Percentiles rank a stretch among this genome's conserved stretches.
phyloP scores from a whole-genome alignment of 352 stramenopile species.

The Phytophthora vignae region DNA sequence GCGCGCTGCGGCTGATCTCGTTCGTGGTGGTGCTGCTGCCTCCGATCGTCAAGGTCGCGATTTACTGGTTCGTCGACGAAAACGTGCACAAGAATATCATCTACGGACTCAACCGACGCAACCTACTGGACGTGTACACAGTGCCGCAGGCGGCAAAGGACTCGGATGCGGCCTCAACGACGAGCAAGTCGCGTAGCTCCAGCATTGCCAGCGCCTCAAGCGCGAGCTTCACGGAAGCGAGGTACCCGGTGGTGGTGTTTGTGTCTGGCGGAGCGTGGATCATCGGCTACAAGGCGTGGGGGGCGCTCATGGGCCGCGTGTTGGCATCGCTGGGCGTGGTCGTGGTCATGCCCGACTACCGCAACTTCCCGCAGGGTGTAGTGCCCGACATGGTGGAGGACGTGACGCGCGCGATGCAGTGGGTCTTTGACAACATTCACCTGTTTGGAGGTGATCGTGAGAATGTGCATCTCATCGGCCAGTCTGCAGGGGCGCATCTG shows the following conservation, averaged over 20 bases:
- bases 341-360: slow-evolving; percentile 92
- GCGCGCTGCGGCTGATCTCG: slow-evolving; percentile 62
- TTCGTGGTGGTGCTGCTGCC: slow-evolving; percentile 71
- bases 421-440: slow-evolving; percentile 87
- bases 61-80: slow-evolving; percentile 63
- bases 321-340: slow-evolving; percentile 81
- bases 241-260: slow-evolving; percentile 89
- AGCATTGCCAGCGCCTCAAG: slow-evolving; percentile 28
- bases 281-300: slow-evolving; percentile 95
- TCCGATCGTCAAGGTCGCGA: slow-evolving; percentile 59
- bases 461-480: slow-evolving; percentile 88
- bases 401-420: slow-evolving; percentile 84
- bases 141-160: slow-evolving; percentile 39
- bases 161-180: slow-evolving; percentile 12
- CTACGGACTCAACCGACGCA: slow-evolving; percentile 76
- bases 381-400: slow-evolving; percentile 93
- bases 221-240: slow-evolving; percentile 31
- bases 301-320: slow-evolving; percentile 82
- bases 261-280: slow-evolving; percentile 92
- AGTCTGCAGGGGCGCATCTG: slow-evolving; percentile 92
- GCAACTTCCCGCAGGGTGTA: slow-evolving; percentile 91
- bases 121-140: slow-evolving; percentile 90
- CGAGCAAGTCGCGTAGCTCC: slow-evolving; percentile 17
- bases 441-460: slow-evolving; percentile 87
- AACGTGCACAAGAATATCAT: slow-evolving; percentile 86